These are phyloP conservation scores for Coffea humblotiana DNA, from an alignment of 305 asterid genomes.

Conservation along the genomic window DNA sequence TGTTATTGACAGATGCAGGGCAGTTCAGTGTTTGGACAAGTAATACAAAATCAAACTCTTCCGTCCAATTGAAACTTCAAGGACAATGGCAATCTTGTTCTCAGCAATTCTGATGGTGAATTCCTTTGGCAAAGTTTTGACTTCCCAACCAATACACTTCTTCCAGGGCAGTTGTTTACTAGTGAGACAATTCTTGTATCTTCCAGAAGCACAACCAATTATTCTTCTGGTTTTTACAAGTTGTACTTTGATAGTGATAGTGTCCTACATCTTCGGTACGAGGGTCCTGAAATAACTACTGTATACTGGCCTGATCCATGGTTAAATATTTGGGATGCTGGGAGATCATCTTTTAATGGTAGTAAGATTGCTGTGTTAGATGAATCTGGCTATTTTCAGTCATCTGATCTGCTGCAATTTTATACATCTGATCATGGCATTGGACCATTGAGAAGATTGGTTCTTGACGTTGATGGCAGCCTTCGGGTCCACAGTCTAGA, in stretches of 20 bases:
- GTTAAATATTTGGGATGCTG: slow-evolving; percentile 14
- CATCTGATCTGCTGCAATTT: slow-evolving; percentile 23
- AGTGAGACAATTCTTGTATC: slow-evolving; percentile 16
- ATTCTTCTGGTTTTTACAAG: slow-evolving; percentile 27
- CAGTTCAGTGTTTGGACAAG: slow-evolving; percentile 20
- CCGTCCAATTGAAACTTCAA: slow-evolving; percentile 5
- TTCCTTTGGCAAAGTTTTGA: slow-evolving; percentile 31
- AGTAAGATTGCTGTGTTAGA: slow-evolving; percentile 20
- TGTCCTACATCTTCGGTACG: slow-evolving; percentile 20
- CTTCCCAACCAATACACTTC: slow-evolving; percentile 22
- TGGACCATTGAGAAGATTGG: slow-evolving; percentile 29
- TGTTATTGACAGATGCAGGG: slow-evolving; percentile 23
- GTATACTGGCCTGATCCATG: slow-evolving; percentile 29
- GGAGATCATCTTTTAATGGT: slow-evolving; percentile 19
- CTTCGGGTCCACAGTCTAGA: slow-evolving; percentile 32
- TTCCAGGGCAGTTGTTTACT: slow-evolving; percentile 22
- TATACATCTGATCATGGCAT: slow-evolving; percentile 26
- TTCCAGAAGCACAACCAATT: slow-evolving; percentile 25
- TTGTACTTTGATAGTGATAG: slow-evolving; percentile 22
- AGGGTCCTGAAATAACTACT: slow-evolving; percentile 21
- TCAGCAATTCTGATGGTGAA: slow-evolving; percentile 1
- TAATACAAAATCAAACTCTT: not conserved
- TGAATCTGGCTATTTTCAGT: slow-evolving; percentile 16
- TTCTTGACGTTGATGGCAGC: slow-evolving; percentile 35
- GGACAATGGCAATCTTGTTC: slow-evolving; percentile 28